Conservation (phyloP, 495 filamentous ascomycete species). For the Polyplosphaeria fusca region DNA sequence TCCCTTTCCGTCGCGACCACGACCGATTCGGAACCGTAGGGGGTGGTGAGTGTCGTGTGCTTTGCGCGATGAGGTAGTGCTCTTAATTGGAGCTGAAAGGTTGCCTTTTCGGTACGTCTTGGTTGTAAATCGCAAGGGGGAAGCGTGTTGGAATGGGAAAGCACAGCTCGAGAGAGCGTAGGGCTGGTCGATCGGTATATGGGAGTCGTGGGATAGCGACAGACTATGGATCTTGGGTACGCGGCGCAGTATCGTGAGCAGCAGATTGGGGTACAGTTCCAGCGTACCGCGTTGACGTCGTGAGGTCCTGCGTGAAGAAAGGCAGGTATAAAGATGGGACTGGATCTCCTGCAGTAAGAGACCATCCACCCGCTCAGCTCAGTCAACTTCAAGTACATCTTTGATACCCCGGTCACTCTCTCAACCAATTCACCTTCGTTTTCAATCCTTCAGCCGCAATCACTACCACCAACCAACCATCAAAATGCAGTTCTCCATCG, state of each 20-base stretch:
- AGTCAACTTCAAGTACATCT: not conserved
- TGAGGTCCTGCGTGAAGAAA: not conserved
- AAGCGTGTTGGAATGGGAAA: not conserved
- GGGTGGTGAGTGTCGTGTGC: not conserved
- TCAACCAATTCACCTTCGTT: not conserved
- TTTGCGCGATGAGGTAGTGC: not conserved
- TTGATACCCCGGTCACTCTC: not conserved
- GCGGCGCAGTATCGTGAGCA: not conserved
- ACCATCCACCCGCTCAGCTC: not conserved
- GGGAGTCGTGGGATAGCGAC: not conserved
- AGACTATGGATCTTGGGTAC: not conserved
- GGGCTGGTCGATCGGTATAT: not conserved
- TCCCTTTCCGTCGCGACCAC: not conserved
- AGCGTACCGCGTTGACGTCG: not conserved
- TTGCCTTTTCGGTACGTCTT: not conserved
- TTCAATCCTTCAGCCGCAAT: not conserved
- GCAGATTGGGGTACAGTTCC: not conserved
- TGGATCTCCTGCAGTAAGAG: not conserved
- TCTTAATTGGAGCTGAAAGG: not conserved
- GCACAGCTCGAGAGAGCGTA: not conserved
- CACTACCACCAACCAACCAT: not conserved
- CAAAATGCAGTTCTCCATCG: constrained; percentile 3
- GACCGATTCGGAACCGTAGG: not conserved
- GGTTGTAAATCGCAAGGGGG: not conserved
- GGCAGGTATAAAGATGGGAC: not conserved